These are phyloP conservation scores for Emericellopsis atlantica DNA, from an alignment of 2,329 filamentous ascomycete genomes.

Conservation along the genomic window DNA sequence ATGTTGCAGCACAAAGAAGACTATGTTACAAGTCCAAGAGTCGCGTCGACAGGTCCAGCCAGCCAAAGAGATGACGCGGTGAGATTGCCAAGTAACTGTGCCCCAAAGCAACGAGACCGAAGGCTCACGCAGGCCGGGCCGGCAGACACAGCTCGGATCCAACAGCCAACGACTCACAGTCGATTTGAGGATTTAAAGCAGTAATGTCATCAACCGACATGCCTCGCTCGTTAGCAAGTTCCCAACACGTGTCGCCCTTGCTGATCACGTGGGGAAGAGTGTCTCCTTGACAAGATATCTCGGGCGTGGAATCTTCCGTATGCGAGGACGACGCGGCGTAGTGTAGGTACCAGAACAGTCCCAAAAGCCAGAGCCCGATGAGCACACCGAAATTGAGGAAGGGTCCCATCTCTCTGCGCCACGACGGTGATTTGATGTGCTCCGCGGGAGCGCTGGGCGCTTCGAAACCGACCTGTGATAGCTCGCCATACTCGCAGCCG, in stretches of 20 bases:
- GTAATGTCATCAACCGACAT: conserved; percentile 32
- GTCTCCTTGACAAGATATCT: conserved; percentile 14
- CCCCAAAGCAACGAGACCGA: no score
- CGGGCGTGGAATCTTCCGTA: not conserved
- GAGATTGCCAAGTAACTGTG: no score
- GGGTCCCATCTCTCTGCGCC: conserved; percentile 39
- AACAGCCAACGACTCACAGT: conserved; percentile 30
- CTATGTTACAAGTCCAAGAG: no score
- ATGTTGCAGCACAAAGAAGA: no score
- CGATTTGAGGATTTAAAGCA: conserved; percentile 27
- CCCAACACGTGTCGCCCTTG: conserved; percentile 40
- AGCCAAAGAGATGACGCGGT: not conserved
- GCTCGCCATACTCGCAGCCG: conserved; percentile 33
- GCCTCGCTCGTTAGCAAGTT: conserved; percentile 28
- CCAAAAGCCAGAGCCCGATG: conserved; percentile 34
- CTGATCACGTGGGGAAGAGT: conserved; percentile 24
- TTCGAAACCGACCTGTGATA: conserved; percentile 27
- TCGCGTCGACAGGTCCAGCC: not conserved
- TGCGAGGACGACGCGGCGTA: conserved; percentile 12
- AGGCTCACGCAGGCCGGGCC: no score
- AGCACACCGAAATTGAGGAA: conserved; percentile 46
- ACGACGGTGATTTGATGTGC: conserved; percentile 16
- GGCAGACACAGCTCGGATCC: conserved; percentile 34
- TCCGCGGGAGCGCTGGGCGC: conserved; percentile 1
- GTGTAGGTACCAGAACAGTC: conserved; percentile 35